Evolutionary conservation across 331 rosid genomes (phyloP), one percentile per base, ranked within the genome.

Genomic region (Cydonia oblonga): DNA sequence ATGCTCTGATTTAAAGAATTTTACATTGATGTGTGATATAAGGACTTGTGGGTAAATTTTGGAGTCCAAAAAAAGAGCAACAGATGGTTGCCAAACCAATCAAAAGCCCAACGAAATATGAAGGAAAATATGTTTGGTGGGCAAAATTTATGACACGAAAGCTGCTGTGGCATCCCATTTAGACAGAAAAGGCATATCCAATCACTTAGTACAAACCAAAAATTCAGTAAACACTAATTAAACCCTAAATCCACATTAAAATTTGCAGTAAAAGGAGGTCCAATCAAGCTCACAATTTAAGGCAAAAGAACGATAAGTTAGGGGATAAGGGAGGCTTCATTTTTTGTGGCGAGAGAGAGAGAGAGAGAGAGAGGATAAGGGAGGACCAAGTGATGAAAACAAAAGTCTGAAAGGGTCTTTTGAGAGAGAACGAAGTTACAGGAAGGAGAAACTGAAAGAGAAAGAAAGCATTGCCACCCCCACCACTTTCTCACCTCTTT

Each of bases 281-380:
- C 42, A 38, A 38, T 38, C 18, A 26, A 38, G 7, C 12, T 5
- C 49, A 12, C 29, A 20, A 22, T 11, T 25, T 25, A 3, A 71
- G 68, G 68, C 75, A 40, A 16, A 38, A 40, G 75, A 71, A 18
- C 68, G 67, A 71, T 40, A 38, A 71, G 75, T 42, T 10, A 23
- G 23, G 42, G 46, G 68, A 60, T 42, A 42, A 26, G 29, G 22
- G 44, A 63, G n/a, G 20, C n/a, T 4, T 1, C 5, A 9, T 10
- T 59, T 65, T 65, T 60, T 60, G 76, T 59, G 76, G 76, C 7
- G 28, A 38, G 42, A 35, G 40, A 35, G 40, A 35, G 42, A 9
- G 51, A 42, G 51, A 6, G 68, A 26, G 44, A 26, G 9, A 35
- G 57, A 5, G 23, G 76, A 72, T 42, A 46, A 72, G 60, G 68